Base-by-base conservation (phyloP, 106 monocot genomes). In the Hemerocallis citrina region DNA sequence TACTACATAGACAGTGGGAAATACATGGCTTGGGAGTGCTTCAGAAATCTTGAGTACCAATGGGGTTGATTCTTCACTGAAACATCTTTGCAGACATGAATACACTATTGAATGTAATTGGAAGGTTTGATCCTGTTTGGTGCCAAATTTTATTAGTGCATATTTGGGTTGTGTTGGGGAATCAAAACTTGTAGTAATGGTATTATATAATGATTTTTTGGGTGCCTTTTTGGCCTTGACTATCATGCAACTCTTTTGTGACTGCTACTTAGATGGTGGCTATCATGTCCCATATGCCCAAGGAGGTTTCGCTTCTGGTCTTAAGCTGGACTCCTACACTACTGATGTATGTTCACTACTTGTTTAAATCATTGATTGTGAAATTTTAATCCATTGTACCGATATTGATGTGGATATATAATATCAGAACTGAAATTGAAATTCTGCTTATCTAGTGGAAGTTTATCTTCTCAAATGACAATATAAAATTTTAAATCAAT, bases 261-360 rank as follows among this genome's bases (percentile, higher is more conserved):
- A 92, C 68, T 88, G 88, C 52, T 92, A 92, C 73, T 70, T 92
- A 36, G 92, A 92, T 74, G 92, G 92, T 52, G 92, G 92, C 4
- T 92, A 92, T 75, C 92, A 92, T 68, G 92, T 92, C 40, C 81
- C 88, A 23, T 84, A 92, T 77, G 92, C 92, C 7, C 92, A 92
- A 72, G 79, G 76, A 54, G 76, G 70, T 31, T 85, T 88, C 72
- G 88, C 92, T 41, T 85, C 92, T 69, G 79, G 85, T 12, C 85
- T 93, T 66, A 67, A 79, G 31, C 78, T 93, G 28, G 65, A 88
- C 57, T 93, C 88, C 29, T 93, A 93, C 47, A 65, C 81, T 49
- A 93, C 81, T 19, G 43, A 56, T 58, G 92, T 92, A 88, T 40
- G 19, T 54, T 34, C 41, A 30, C 34, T 83, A 14, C n/a, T 51